Evolutionary conservation across 2,329 filamentous ascomycete species (phyloP).

Genomic region (Magnaporthiopsis incrustans): DNA sequence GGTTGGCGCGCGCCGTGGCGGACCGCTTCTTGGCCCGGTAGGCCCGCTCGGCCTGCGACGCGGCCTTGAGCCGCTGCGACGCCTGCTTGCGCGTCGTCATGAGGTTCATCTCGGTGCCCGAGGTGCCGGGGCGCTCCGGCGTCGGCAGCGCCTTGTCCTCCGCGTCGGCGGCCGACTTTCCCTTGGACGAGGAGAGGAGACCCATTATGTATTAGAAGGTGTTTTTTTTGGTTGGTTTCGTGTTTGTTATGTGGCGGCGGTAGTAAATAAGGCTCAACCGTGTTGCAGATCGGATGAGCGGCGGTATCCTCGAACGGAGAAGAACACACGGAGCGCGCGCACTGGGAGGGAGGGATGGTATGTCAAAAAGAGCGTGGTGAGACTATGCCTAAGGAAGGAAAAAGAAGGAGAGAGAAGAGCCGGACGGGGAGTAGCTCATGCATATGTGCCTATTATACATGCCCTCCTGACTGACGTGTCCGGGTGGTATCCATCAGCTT

Average conservation of each 20-base stretch:
- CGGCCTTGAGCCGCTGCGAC: constrained; percentile 28
- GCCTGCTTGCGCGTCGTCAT: constrained; percentile 28
- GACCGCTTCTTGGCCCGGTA: constrained; percentile 34
- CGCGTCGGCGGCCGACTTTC: not conserved
- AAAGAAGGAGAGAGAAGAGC: not conserved
- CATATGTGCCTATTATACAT: not conserved
- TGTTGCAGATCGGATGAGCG: not conserved
- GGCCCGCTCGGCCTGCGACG: constrained; percentile 30
- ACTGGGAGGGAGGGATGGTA: not conserved
- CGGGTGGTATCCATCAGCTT: not conserved
- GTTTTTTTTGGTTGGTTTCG: not conserved
- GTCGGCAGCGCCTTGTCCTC: constrained; percentile 19
- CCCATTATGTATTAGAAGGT: not conserved
- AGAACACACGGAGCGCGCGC: not conserved
- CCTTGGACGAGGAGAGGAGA: not conserved
- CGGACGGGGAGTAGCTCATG: not conserved
- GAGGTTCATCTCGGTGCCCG: constrained; percentile 34
- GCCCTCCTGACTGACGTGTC: not conserved
- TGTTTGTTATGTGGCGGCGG: not conserved
- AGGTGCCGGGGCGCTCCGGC: constrained; percentile 29
- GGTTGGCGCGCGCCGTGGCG: constrained; percentile 27
- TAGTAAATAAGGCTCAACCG: not conserved
- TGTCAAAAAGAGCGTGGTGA: not conserved
- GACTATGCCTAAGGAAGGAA: not conserved
- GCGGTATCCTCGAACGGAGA: not conserved